Percentiles rank a stretch among this genome's conserved stretches.
These are phyloP conservation scores for Dactylonectria estremocensis DNA, from an alignment of 2,329 filamentous ascomycete genomes.

Conservation along the genomic window DNA sequence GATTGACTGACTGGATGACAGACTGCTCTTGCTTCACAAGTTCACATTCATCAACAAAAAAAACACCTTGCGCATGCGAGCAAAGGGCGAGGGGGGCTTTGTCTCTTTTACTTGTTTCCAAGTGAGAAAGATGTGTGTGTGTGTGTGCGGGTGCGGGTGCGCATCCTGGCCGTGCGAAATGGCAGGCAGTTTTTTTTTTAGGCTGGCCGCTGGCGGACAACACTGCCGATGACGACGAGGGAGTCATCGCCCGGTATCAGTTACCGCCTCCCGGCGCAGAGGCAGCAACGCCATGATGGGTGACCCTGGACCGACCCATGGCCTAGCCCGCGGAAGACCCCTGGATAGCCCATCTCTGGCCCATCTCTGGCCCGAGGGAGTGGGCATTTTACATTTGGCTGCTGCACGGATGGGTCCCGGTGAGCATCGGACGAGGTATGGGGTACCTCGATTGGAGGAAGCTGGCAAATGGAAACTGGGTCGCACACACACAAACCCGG, in stretches of 20 bases:
- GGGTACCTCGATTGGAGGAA: constrained; percentile 39
- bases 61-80: constrained; percentile 29
- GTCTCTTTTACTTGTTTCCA: constrained; percentile 27
- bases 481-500: constrained; percentile 46
- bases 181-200: constrained; percentile 3
- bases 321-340: constrained; percentile 12
- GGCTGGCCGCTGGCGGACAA: constrained; percentile 21
- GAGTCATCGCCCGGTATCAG: constrained; percentile 28
- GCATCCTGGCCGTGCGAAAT: constrained; percentile 13
- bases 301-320: constrained; percentile 20
- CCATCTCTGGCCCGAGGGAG: constrained; percentile 31
- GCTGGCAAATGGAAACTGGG: constrained; percentile 45
- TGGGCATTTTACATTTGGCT: constrained; percentile 36
- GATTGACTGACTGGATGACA: constrained; percentile 11
- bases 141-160: constrained; percentile 20
- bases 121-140: constrained; percentile 5
- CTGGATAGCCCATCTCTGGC: constrained; percentile 3
- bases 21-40: constrained; percentile 19
- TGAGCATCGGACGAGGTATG: constrained; percentile 28
- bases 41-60: constrained; percentile 19
- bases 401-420: constrained; percentile 36
- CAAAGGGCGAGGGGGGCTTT: constrained; percentile 20
- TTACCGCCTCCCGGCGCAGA: constrained; percentile 24
- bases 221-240: constrained; percentile 23
- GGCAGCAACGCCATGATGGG: constrained; percentile 17